Base-by-base conservation (phyloP, 768 basidiomycete species). In the Gyrodon lividus region DNA sequence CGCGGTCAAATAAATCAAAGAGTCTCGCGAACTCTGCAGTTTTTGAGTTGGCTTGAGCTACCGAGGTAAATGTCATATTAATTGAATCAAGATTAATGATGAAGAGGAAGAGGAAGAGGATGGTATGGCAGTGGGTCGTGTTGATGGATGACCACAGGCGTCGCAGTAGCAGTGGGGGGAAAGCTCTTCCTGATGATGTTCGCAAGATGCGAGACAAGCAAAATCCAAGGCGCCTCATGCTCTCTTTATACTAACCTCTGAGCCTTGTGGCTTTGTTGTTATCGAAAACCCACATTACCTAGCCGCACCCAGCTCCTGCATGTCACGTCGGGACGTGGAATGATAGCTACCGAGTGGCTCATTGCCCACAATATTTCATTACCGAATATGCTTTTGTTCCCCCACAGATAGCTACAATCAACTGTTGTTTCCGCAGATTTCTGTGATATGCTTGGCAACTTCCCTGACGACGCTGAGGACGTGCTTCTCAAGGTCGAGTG, bases 11-110 rank as follows among this genome's bases (percentile, higher is more conserved):
- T 46, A 80, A 64, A 35, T 76, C 72, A 51, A 81, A 78, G 33
- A 84, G 76, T 46, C 71, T 70, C 2, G 78, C 77, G 55, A 82
- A 79, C 44, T 83, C 82, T 35, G 76, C 74, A 9, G 67, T 75
- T 60, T 73, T 79, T 43, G 70, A 55, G 23, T 76, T 67, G 35
- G 63, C 59, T 37, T 66, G 46, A 33, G 60, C 57, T 43, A 51
- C 52, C 14, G 57, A 44, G 8, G 48, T 53, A n/a, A 58, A 10
- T 1, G 59, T 20, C 66, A 68, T 68, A 42, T 52, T 43, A 48
- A 37, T 45, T 39, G 37, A 43, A 54, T 33, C 26, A 30, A 43
- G 48, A 38, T 56, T 41, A 52, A 38, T 22, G 43, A 46, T 41
- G 9, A 40, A 24, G 35, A 22, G 14, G 40, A 20, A 31, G 48